phyloP scores from a whole-genome alignment of 176 grass and related monocot genomes.

The Bothriochloa decipiens region DNA sequence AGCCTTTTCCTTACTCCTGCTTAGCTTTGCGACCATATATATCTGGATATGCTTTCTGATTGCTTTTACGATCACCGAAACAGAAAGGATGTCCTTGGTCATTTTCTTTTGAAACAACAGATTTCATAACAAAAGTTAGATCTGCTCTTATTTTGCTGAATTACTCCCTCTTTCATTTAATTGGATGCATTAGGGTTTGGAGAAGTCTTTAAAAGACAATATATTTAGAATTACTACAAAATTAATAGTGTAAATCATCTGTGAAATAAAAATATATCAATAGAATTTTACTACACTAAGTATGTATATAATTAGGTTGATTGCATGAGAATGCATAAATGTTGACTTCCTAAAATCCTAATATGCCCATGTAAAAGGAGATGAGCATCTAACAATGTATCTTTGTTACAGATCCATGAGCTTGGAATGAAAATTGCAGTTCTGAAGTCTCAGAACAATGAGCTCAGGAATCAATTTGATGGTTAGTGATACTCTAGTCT shows the following conservation, averaged over 20 bases:
- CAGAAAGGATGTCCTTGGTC: background rate
- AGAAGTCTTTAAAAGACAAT: background rate
- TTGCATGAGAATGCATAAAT: background rate
- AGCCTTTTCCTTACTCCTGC: background rate
- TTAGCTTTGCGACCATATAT: background rate
- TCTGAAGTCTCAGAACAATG: slow-evolving; percentile 86
- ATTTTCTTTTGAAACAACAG: slow-evolving; percentile 5
- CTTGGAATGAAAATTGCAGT: slow-evolving; percentile 99
- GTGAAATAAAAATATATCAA: background rate
- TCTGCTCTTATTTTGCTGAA: background rate
- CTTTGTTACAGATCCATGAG: slow-evolving; percentile 86
- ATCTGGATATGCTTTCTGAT: background rate
- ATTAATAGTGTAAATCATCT: background rate
- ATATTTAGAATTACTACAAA: background rate
- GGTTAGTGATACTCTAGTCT: slow-evolving; percentile 51
- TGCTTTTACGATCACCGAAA: background rate
- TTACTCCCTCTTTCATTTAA: background rate
- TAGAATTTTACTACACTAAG: background rate
- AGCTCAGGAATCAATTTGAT: slow-evolving; percentile 91
- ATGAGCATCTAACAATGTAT: background rate
- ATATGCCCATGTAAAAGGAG: background rate
- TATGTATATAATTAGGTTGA: background rate
- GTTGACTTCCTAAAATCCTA: background rate
- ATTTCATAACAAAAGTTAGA: background rate
- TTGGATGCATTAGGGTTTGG: background rate